phyloP scores from a whole-genome alignment of 768 basidiomycete genomes.

The Crucibulum laeve region DNA sequence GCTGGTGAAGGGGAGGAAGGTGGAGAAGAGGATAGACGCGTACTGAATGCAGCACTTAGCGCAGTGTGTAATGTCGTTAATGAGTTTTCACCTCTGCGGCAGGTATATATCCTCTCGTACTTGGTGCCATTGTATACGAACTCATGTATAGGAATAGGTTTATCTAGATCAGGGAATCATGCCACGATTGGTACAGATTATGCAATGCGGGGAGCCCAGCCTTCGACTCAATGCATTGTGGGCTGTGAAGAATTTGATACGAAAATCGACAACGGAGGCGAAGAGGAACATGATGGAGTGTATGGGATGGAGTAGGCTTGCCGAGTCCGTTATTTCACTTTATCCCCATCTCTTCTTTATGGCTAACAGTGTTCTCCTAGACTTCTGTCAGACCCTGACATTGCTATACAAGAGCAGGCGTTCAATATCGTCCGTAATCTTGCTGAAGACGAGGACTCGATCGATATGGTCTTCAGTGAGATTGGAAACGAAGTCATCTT shows the following conservation, averaged over 20 bases:
- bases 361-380: constrained; percentile 25
- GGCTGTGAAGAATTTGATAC: constrained; percentile 82
- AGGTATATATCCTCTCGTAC: constrained; percentile 43
- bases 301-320: constrained; percentile 62
- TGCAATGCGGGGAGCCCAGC: constrained; percentile 46
- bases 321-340: constrained; percentile 36
- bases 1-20: constrained; percentile 6
- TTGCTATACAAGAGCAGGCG: constrained; percentile 65
- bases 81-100: constrained; percentile 78
- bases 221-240: constrained; percentile 74
- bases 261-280: constrained; percentile 52
- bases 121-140: no score
- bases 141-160: constrained; percentile 40
- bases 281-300: constrained; percentile 66
- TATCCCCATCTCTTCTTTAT: not conserved
- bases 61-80: constrained; percentile 84
- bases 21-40: constrained; percentile 66
- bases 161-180: constrained; percentile 69
- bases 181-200: constrained; percentile 55
- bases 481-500: constrained; percentile 45
- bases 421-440: constrained; percentile 65
- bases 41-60: constrained; percentile 64
- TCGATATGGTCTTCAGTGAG: constrained; percentile 53
- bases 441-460: constrained; percentile 60
- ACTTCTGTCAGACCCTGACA: constrained; percentile 48